Evolutionary conservation across 129 eudicot species (phyloP).

Genomic region (Flaveria bidentis): DNA sequence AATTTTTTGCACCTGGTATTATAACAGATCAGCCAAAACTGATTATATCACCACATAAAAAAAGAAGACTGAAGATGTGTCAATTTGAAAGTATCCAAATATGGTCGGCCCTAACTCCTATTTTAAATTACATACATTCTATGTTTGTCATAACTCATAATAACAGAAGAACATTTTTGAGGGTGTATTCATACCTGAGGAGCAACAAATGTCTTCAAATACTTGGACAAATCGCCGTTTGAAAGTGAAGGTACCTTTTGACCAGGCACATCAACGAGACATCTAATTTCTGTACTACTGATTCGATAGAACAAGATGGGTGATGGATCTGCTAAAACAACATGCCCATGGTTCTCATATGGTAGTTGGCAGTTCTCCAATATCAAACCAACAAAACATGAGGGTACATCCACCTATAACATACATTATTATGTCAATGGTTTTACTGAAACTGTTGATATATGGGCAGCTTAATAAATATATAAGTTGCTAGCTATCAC

Average conservation of each 20-base stretch:
- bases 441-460: not conserved
- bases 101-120: not conserved
- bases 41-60: not conserved
- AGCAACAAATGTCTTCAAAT: constrained; percentile 73
- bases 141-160: not conserved
- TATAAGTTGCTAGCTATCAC: constrained; percentile 25
- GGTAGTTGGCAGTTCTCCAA: constrained; percentile 81
- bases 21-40: not conserved
- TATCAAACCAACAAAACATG: constrained; percentile 77
- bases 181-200: constrained; percentile 56
- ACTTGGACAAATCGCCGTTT: constrained; percentile 71
- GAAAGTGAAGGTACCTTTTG: constrained; percentile 77
- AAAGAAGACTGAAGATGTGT: not conserved
- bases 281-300: constrained; percentile 81
- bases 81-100: too few species aligned
- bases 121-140: not conserved
- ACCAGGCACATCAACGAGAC: constrained; percentile 90
- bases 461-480: not conserved
- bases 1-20: not conserved
- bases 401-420: constrained; percentile 72
- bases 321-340: constrained; percentile 77
- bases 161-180: not conserved
- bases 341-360: constrained; percentile 77
- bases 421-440: constrained; percentile 8
- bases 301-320: constrained; percentile 82